Evolutionary conservation across 1,139 yeast genomes (phyloP), one percentile per base, ranked within the genome.

Genomic region (Scheffersomyces parashehatae): DNA sequence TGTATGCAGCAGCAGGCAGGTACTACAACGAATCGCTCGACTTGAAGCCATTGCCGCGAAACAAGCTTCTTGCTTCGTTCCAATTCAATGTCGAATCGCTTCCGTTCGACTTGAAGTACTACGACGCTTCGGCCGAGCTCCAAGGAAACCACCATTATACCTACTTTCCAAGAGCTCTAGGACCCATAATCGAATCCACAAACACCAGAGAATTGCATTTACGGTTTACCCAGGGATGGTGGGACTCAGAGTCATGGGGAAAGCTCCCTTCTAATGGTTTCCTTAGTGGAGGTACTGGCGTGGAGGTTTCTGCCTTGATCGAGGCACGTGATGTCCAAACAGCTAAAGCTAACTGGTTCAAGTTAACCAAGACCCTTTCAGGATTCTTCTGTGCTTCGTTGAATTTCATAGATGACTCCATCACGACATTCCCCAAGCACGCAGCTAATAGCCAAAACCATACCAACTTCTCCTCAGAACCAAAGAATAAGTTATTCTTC

Each of bases 321-420:
- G 95, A 86, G 56, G 93, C 95, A 0, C 67, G 65, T 1, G 58
- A 73, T 28, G 65, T 76, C 36, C 72, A 68, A 1, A 77, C 72
- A 5, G 95, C 95, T 2, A 75, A 76, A 49, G 53, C 66, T 4
- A 73, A 79, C 40, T 95, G 99, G 99, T 74, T 70, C 48, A 70
- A 74, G 40, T 70, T 95, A 35, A 83, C 88, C 9, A 85, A 88
- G 55, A 79, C 86, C 1, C 71, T 95, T 43, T 87, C 97, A 1
- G 99, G 99, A 1, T 75, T 90, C 55, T 93, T 95, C 62, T 95
- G 99, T 69, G 98, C 99, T 0, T 90, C 97, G 3, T 73, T 95
- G 43, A 91, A 93, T 61, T 89, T 88, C 60, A 85, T 95, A 46
- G 96, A 90, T 58, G 80, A 80, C 24, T 75, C 90, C 2, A 82